phyloP scores from a whole-genome alignment of 305 asterid species.

The Rubia tinctorum region DNA sequence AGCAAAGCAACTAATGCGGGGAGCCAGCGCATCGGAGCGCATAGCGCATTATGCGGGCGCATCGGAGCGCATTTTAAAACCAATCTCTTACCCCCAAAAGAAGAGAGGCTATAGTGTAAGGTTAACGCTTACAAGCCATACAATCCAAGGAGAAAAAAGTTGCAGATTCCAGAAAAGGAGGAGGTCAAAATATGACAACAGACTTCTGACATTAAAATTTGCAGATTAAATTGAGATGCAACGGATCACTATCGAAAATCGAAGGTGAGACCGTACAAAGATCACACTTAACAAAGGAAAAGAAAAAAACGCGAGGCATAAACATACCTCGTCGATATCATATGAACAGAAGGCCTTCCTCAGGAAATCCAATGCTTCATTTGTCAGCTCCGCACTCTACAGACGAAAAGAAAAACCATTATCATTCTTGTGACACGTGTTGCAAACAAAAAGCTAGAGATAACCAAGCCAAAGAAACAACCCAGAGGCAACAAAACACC shows the following conservation, averaged over 20 bases:
- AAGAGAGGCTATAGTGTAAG: background rate
- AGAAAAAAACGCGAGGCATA: conserved; percentile 11
- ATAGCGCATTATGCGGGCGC: no score
- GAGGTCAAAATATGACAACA: background rate
- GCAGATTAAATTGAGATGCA: background rate
- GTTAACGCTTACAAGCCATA: background rate
- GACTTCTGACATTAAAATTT: no score
- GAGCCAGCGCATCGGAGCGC: no score
- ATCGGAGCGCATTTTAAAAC: no score
- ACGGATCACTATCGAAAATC: background rate
- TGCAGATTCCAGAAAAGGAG: background rate
- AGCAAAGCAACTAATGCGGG: no score
- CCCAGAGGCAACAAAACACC: background rate
- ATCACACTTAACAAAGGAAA: background rate
- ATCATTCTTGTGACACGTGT: conserved; percentile 15
- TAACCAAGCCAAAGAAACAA: no score
- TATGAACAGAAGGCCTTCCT: conserved; percentile 60
- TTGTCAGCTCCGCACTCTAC: conserved; percentile 93
- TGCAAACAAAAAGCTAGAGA: background rate
- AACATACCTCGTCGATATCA: conserved; percentile 79
- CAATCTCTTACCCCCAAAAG: background rate
- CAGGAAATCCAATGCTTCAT: conserved; percentile 88
- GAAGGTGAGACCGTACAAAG: background rate
- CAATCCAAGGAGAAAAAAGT: no score
- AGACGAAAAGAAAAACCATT: conserved; percentile 29